phyloP scores from a whole-genome alignment of 257 asterid genomes.

The Cruciata laevipes region DNA sequence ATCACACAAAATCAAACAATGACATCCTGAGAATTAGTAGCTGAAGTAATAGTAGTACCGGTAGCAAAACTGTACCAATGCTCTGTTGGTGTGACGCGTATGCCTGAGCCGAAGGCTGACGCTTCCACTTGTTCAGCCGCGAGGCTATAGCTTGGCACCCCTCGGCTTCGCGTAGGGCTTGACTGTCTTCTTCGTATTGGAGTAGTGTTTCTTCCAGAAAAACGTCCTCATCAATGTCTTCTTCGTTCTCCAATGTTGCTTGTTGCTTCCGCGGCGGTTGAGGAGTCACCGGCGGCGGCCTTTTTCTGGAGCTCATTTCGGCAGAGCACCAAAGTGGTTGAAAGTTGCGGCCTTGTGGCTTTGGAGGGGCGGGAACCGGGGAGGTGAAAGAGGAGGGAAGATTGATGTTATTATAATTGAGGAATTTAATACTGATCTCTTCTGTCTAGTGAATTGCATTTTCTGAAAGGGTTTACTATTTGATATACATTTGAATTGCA shows the following conservation, averaged over 20 bases:
- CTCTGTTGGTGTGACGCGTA: slow-evolving; percentile 43
- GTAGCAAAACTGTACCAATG: slow-evolving; percentile 38
- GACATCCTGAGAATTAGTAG: slow-evolving; percentile 8
- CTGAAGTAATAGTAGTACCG: neutral
- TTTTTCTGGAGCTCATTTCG: slow-evolving; percentile 45
- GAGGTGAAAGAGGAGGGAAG: neutral
- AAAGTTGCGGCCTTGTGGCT: neutral
- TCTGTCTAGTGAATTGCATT: no score
- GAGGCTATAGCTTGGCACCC: slow-evolving; percentile 48
- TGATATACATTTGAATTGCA: no score
- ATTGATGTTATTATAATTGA: neutral
- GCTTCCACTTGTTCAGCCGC: slow-evolving; percentile 74
- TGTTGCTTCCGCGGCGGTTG: slow-evolving; percentile 45
- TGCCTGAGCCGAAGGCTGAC: slow-evolving; percentile 52
- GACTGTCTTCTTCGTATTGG: slow-evolving; percentile 54
- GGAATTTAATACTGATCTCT: no score
- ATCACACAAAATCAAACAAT: neutral
- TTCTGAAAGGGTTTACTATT: no score
- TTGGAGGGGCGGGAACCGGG: slow-evolving; percentile 11
- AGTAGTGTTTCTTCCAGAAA: slow-evolving; percentile 82
- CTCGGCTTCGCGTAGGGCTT: slow-evolving; percentile 36
- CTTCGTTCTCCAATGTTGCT: slow-evolving; percentile 69
- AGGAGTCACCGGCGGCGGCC: slow-evolving; percentile 41
- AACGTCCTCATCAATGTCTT: slow-evolving; percentile 80
- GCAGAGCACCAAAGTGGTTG: neutral